phyloP scores from a whole-genome alignment of 2,329 filamentous ascomycete genomes.

The Cercospora janseana region DNA sequence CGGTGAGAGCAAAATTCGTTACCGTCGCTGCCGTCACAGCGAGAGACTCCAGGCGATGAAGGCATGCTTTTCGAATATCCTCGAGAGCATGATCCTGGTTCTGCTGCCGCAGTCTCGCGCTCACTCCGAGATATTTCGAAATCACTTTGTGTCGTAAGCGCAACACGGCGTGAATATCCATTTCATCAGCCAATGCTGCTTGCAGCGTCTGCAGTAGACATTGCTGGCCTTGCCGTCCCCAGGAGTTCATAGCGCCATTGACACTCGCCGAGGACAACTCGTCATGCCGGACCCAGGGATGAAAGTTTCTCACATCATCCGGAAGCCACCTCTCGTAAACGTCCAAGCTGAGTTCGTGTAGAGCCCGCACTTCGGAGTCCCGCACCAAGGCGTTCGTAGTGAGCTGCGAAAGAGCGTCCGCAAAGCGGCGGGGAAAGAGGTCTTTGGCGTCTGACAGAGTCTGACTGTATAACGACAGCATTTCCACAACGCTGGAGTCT shows the following conservation, averaged over 20 bases:
- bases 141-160: slow-evolving; percentile 30
- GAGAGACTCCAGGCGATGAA: slow-evolving; percentile 25
- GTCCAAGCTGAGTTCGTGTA: slow-evolving; percentile 74
- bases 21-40: slow-evolving; percentile 21
- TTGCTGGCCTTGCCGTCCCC: slow-evolving; percentile 61
- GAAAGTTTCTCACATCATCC: slow-evolving; percentile 79
- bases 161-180: slow-evolving; percentile 27
- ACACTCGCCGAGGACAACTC: slow-evolving; percentile 52
- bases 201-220: slow-evolving; percentile 27
- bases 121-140: slow-evolving; percentile 30
- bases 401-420: slow-evolving; percentile 65
- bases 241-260: slow-evolving; percentile 54
- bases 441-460: slow-evolving; percentile 76
- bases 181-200: slow-evolving; percentile 22
- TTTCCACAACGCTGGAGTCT: slow-evolving; percentile 58
- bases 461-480: slow-evolving; percentile 69
- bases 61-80: slow-evolving; percentile 27
- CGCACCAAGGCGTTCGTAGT: slow-evolving; percentile 70
- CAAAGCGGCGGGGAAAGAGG: slow-evolving; percentile 69
- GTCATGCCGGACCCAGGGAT: slow-evolving; percentile 80
- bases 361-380: slow-evolving; percentile 62
- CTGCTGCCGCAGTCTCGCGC: slow-evolving; percentile 23
- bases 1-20: slow-evolving; percentile 6
- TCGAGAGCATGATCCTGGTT: slow-evolving; percentile 22
- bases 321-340: slow-evolving; percentile 76